Base-by-base conservation (phyloP, 768 basidiomycete genomes). In the Imleria badia region DNA sequence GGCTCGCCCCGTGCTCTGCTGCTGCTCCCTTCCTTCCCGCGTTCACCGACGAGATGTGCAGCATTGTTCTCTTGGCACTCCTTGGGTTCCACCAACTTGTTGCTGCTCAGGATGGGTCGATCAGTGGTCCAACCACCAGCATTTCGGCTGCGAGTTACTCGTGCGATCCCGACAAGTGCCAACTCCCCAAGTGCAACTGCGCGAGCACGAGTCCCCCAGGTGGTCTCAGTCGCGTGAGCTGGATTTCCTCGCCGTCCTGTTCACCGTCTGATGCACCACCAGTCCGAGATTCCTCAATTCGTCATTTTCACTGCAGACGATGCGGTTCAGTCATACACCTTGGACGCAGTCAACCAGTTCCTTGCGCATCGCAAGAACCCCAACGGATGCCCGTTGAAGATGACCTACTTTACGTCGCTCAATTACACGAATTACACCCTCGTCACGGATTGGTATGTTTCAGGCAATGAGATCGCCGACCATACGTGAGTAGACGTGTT, bases 381-480 rank as follows among this genome's bases (percentile, higher is more conserved):
- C 7, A 47, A 49, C 15, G 48, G 41, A 19, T 49, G 29, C 29
- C 11, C 49, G 9, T 14, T 33, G 31, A 52, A 52, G 31, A 53
- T 26, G 30, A 52, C 48, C 22, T 53, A 53, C 51, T 40, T 52
- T 15, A 52, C 52, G 10, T 53, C 52, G 6, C 52, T 53, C 17
- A 40, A 22, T n/a, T 53, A 52, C 38, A 53, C 52, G 1, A 51
- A 52, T 10, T 52, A 52, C 30, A 52, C 51, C n/a, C 33, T 41
- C 51, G 39, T 54, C 51, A 54, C 39, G 26, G 51, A 54, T 34
- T 54, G 39, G 52, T 53, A 53, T 8, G 31, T 53, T 12, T 31
- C 39, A 17, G 50, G 52, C n/a, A 54, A 54, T 10, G 51, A 54
- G 40, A 54, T 54, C 5, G 51, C 51, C 17, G 39, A 53, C 51